These are phyloP conservation scores for Inga laurina DNA, from an alignment of 306 rosid species.

Conservation along the genomic window DNA sequence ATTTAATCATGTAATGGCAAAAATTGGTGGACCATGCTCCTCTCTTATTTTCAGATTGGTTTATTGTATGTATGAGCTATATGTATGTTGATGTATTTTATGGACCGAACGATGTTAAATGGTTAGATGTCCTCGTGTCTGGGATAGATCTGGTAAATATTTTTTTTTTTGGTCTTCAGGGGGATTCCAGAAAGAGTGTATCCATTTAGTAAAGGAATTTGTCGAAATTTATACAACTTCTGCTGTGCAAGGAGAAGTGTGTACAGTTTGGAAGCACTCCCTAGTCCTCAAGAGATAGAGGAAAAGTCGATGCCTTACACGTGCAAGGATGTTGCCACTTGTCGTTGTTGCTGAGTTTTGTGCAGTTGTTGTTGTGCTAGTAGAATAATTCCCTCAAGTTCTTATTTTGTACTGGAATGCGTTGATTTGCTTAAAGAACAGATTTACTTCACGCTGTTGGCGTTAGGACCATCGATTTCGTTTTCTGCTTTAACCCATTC, in stretches of 20 bases:
- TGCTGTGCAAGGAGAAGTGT: conserved; percentile 54
- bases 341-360: conserved; percentile 78
- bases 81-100: neutral
- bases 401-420: conserved; percentile 14
- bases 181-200: conserved; percentile 77
- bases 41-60: conserved; percentile 9
- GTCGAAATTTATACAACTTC: conserved; percentile 72
- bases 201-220: conserved; percentile 85
- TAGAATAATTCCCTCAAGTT: neutral
- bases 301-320: conserved; percentile 74
- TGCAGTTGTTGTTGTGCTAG: conserved; percentile 26
- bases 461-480: neutral
- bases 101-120: neutral
- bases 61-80: conserved; percentile 8
- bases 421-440: conserved; percentile 30
- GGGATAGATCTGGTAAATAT: conserved; percentile 22
- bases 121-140: neutral
- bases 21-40: conserved; percentile 17
- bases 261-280: conserved; percentile 61
- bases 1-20: conserved; percentile 25
- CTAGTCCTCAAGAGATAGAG: conserved; percentile 60
- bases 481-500: conserved; percentile 36
- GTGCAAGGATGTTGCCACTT: conserved; percentile 55
- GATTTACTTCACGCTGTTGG: conserved; percentile 31
- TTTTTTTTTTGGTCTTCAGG: conserved; percentile 44